phyloP scores from a whole-genome alignment of 2,329 filamentous ascomycete species.

The Aspergillus niger region DNA sequence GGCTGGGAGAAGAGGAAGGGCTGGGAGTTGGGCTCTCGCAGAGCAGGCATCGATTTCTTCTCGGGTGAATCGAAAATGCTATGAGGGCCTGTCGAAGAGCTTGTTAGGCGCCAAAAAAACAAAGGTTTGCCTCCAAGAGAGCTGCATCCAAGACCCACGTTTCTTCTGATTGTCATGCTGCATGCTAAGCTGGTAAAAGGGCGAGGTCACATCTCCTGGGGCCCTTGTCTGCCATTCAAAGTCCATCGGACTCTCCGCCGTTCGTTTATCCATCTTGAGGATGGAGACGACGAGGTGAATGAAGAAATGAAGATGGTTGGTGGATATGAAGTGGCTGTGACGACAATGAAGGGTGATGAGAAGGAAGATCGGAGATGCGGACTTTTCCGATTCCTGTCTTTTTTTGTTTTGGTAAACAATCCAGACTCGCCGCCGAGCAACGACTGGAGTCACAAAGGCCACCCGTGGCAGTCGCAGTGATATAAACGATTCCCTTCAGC shows the following conservation, averaged over 20 bases:
- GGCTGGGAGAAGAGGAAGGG: conserved; percentile 52
- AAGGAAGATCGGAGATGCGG: conserved; percentile 4
- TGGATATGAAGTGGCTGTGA: conserved; percentile 9
- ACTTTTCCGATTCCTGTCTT: conserved; percentile 15
- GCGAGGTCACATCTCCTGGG: conserved; percentile 49
- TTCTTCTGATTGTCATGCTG: conserved; percentile 47
- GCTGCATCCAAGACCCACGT: conserved; percentile 36
- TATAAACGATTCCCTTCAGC: too few relatives aligned
- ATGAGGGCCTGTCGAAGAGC: conserved; percentile 38
- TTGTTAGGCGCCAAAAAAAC: background rate
- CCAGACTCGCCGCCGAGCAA: conserved; percentile 11
- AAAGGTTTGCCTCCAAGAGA: too few relatives aligned
- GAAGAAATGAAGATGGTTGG: conserved; percentile 17
- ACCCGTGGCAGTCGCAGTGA: background rate
- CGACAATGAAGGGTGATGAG: background rate
- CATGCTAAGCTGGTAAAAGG: conserved; percentile 51
- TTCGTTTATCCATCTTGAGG: conserved; percentile 39
- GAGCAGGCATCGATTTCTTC: conserved; percentile 50
- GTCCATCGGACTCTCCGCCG: conserved; percentile 53
- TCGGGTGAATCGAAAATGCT: conserved; percentile 49
- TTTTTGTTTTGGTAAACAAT: conserved; percentile 25
- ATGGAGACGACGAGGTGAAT: conserved; percentile 7
- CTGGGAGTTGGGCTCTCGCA: conserved; percentile 54
- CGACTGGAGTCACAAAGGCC: background rate
- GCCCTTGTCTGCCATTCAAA: conserved; percentile 52